Evolutionary conservation across 345 rosid genomes (phyloP), one percentile per base, ranked within the genome.

Genomic region (Syzygium grande): DNA sequence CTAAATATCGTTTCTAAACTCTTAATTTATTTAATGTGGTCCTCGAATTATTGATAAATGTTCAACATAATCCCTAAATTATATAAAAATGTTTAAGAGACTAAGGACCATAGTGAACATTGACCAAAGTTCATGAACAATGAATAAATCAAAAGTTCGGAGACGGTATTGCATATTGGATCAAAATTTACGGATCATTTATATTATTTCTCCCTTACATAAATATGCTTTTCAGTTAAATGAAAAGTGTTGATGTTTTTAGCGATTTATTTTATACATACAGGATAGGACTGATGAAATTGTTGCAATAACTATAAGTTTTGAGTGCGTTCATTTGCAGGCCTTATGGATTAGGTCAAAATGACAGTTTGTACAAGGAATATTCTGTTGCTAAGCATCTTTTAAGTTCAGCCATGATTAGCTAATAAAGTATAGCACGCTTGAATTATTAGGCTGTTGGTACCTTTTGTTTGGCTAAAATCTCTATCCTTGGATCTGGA

Each of bases 81-180:
- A 51, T 51, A 51, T 51, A 11, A 51, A 51, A 51, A 9, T 51
- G 52, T 51, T 51, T 51, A 51, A 51, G 12, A 51, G 2, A 43
- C 46, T 6, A 43, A 43, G 7, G 2, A 56, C 25, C 6, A n/a
- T 4, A 14, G n/a, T 6, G 2, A n/a, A n/a, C 7, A n/a, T 61
- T 61, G 0, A 6, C 5, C 2, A n/a, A 13, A 14, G 19, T 63
- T n/a, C 9, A n/a, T 29, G 4, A 2, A 0, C 9, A n/a, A n/a
- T 63, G 2, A 61, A 63, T 2, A 63, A 63, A 14, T n/a, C 6
- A n/a, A 63, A 63, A n/a, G 0, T 65, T 29, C 11, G n/a, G 3
- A 2, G 5, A 58, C 3, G 0, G 25, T 25, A 58, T 58, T 58
- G 11, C 1, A 65, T 10, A 4, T 29, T 29, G 11, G 8, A 29